A percentile compares a stretch with the other conserved stretches of the same genome.
Conservation (phyloP, 768 basidiomycete genomes). For the Termitomyces sp. region DNA sequence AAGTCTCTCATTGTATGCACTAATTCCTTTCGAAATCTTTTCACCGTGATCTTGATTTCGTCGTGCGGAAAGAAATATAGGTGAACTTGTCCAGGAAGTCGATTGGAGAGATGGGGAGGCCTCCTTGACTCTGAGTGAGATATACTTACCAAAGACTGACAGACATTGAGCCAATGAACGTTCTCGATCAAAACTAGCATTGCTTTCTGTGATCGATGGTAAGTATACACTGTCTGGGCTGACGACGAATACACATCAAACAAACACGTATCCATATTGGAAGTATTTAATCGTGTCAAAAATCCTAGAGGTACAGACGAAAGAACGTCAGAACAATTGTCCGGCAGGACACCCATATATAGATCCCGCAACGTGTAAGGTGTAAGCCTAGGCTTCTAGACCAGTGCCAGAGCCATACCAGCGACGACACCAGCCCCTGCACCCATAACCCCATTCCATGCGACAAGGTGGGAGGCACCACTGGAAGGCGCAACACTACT, state of each 20-base stretch:
- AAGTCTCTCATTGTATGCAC: not conserved
- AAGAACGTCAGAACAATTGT: not conserved
- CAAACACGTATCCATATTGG: not conserved
- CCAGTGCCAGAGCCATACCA: not conserved
- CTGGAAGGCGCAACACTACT: not conserved
- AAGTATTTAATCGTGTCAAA: not conserved
- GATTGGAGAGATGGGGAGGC: too few relatives aligned
- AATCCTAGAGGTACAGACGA: not conserved
- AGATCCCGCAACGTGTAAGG: not conserved
- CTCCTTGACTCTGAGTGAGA: too few relatives aligned
- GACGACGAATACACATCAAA: not conserved
- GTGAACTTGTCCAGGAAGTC: too few relatives aligned
- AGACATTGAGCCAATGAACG: not conserved
- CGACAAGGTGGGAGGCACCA: not conserved
- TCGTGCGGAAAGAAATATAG: too few relatives aligned
- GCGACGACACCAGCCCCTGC: not conserved
- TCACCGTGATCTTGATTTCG: too few relatives aligned
- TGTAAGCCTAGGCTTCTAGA: not conserved
- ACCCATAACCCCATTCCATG: not conserved
- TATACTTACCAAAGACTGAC: not conserved
- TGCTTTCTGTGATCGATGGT: not conserved
- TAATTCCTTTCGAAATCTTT: too few relatives aligned
- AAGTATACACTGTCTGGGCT: not conserved
- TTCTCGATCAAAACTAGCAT: not conserved
- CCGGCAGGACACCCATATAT: not conserved